phyloP scores from a whole-genome alignment of 805 yeast genomes.

The Candida bentonensis region DNA sequence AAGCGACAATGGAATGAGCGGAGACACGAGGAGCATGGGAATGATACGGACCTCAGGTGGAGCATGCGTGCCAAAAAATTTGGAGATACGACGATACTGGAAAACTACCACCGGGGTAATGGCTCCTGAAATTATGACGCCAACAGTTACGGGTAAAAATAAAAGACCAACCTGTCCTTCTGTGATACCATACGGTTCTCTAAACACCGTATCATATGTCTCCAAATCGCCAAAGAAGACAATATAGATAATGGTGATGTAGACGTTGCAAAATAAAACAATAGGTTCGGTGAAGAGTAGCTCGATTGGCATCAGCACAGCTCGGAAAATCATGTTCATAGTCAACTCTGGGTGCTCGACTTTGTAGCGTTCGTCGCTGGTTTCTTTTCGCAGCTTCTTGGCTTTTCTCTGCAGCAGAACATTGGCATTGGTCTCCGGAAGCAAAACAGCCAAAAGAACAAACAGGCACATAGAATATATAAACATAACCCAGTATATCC shows the following conservation, averaged over 20 bases:
- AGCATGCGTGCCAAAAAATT: background rate
- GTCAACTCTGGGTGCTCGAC: conserved; percentile 28
- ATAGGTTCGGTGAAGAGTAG: conserved; percentile 38
- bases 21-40: conserved; percentile 4
- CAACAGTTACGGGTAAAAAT: background rate
- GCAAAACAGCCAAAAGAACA: conserved; percentile 19
- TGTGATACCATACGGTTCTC: conserved; percentile 37
- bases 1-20: conserved; percentile 7
- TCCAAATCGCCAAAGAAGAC: conserved; percentile 56
- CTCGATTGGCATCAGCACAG: conserved; percentile 38
- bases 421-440: conserved; percentile 83
- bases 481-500: conserved; percentile 8
- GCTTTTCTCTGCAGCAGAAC: conserved; percentile 60
- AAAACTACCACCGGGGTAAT: background rate
- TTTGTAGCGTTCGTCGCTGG: conserved; percentile 24
- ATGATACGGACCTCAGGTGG: conserved; percentile 6
- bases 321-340: conserved; percentile 26
- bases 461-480: conserved; percentile 3
- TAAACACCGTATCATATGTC: conserved; percentile 60
- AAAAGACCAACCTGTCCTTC: background rate
- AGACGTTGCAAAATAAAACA: conserved; percentile 44
- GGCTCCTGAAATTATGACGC: background rate
- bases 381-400: conserved; percentile 33
- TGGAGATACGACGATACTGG: background rate
- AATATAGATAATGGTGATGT: conserved; percentile 67